Evolutionary conservation across 805 yeast genomes (phyloP), one percentile per base, ranked within the genome.

Genomic region (Komagataella populi): DNA sequence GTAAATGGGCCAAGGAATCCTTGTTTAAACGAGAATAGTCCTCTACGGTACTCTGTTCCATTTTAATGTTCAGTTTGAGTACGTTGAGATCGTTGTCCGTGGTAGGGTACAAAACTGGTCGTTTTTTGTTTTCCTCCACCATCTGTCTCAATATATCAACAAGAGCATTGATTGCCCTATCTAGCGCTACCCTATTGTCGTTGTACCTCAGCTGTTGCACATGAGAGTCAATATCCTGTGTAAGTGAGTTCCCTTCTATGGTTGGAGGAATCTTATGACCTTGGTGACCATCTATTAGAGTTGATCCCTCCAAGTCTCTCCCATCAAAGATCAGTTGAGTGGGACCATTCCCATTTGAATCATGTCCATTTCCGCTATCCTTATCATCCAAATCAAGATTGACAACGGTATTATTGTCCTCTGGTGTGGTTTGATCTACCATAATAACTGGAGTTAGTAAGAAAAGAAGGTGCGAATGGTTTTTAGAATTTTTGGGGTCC

Each of bases 141-240:
- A 85, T 63, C 18, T 80, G 78, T 18, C 64, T 60, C 49, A 85
- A 60, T 23, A 83, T 59, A 44, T 73, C 76, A 12, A 73, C 67
- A 1, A 83, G 75, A 30, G 75, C 70, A 54, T 73, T 68, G 52
- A 85, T 81, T 1, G 83, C 73, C 50, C 85, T 70, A 53, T 80
- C 83, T 51, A 90, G 69, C 0, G 83, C 74, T 0, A 79, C 69
- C 51, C 84, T 76, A 67, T 83, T 82, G 57, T 83, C 81, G 61
- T 87, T 87, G 63, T 85, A 91, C 54, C 79, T 84, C 52, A 84
- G 67, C 61, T 90, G 96, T 53, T 81, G 79, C 36, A 84, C 63
- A 50, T 88, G 83, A 1, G 83, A 70, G 48, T 72, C 69, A 44
- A 23, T 30, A 30, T 30, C 39, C 39, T 30, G 39, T 30, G 39